A percentile compares a stretch with the other conserved stretches of the same genome.
phyloP scores from a whole-genome alignment of 345 rosid species.

The Erysimum cheiranthoides region DNA sequence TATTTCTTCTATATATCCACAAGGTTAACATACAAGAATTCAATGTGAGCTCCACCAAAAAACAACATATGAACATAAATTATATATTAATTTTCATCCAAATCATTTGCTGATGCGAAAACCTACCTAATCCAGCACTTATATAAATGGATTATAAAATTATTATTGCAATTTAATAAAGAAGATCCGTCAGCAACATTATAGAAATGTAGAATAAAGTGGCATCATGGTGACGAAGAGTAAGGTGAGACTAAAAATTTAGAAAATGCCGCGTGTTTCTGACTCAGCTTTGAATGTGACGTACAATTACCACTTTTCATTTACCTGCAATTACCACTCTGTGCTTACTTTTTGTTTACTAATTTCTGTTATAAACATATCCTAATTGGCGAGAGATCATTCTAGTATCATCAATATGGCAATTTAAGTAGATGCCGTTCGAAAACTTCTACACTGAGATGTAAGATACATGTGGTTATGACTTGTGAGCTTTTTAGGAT shows the following conservation, averaged over 20 bases:
- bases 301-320: background rate
- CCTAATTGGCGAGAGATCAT: background rate
- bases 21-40: background rate
- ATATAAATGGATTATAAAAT: slow-evolving; percentile 7
- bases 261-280: slow-evolving; percentile 35
- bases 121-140: slow-evolving; percentile 47
- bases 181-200: slow-evolving; percentile 36
- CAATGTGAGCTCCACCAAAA: slow-evolving; percentile 38
- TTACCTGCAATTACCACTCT: background rate
- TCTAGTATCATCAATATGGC: background rate
- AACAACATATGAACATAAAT: slow-evolving; percentile 10
- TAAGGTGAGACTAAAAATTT: slow-evolving; percentile 35
- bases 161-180: background rate
- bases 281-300: slow-evolving; percentile 47
- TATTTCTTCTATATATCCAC: background rate
- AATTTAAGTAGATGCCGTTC: background rate
- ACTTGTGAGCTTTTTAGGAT: background rate
- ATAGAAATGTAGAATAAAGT: background rate
- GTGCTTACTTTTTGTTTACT: background rate
- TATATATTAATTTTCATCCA: background rate
- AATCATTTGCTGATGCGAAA: slow-evolving; percentile 41
- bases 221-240: slow-evolving; percentile 23
- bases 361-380: background rate
- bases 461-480: slow-evolving; percentile 13
- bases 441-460: background rate